These are phyloP conservation scores for Phytomonas francai DNA, from an alignment of 208 protist species.

Conservation along the genomic window DNA sequence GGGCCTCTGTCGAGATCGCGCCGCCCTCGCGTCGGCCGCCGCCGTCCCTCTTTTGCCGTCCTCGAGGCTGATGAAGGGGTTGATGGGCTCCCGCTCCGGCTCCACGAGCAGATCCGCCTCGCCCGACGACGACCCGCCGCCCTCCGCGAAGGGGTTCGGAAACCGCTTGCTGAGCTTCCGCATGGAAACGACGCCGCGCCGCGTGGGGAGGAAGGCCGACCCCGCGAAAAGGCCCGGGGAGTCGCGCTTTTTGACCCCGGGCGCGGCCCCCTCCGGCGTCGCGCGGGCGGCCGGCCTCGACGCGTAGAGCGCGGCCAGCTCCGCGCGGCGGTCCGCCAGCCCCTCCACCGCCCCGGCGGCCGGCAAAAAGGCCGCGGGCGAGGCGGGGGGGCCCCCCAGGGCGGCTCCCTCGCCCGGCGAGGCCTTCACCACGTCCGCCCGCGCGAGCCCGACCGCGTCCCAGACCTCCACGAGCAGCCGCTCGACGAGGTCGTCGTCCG, in stretches of 20 bases:
- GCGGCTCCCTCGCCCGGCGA: background rate
- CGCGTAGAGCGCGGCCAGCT: slow-evolving; percentile 21
- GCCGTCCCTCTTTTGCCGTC: slow-evolving; percentile 9
- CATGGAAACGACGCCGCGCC: slow-evolving; percentile 22
- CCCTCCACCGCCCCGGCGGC: slow-evolving; percentile 33
- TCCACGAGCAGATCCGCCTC: slow-evolving; percentile 37
- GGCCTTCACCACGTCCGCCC: slow-evolving; percentile 54
- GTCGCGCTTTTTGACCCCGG: slow-evolving; percentile 42
- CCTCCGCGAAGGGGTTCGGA: slow-evolving; percentile 81
- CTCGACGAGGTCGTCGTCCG: slow-evolving; percentile 42
- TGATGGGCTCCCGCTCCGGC: slow-evolving; percentile 65
- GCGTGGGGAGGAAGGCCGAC: background rate
- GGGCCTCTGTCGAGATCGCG: slow-evolving; percentile 10
- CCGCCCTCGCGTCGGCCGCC: background rate
- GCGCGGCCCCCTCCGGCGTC: slow-evolving; percentile 68
- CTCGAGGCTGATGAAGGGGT: slow-evolving; percentile 65
- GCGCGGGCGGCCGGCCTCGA: slow-evolving; percentile 26
- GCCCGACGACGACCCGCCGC: slow-evolving; percentile 62
- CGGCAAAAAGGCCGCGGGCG: slow-evolving; percentile 38
- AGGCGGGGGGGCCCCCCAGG: background rate
- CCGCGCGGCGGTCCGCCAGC: slow-evolving; percentile 41
- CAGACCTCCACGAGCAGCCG: slow-evolving; percentile 43
- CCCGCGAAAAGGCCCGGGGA: background rate
- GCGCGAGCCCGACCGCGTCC: slow-evolving; percentile 36
- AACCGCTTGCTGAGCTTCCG: slow-evolving; percentile 65